Evolutionary conservation across 1,284 basidiomycete genomes (phyloP).

Genomic region (Hemileia vastatrix): DNA sequence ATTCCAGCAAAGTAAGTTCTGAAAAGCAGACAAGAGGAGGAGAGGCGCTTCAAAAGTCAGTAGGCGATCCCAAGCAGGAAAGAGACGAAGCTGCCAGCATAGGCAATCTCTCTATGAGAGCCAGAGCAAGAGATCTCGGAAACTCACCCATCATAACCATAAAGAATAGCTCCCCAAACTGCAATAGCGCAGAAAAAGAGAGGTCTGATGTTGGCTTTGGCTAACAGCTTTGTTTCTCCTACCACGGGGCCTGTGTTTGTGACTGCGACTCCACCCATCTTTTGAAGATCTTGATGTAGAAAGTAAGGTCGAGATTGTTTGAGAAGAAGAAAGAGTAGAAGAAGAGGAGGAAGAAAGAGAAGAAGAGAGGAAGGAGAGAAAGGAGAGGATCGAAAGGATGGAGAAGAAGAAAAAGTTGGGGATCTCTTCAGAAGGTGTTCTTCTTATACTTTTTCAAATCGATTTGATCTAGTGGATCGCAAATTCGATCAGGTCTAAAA

Average conservation of each 20-base stretch:
- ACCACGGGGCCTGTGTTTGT: constrained; percentile 17
- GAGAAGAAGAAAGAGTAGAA: not conserved
- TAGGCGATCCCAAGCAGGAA: constrained; percentile 20
- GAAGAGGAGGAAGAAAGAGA: constrained; percentile 17
- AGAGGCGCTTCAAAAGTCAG: not conserved
- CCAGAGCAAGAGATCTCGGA: not conserved
- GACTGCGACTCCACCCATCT: constrained; percentile 8
- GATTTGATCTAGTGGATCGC: too few species aligned
- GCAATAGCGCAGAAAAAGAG: constrained; percentile 41
- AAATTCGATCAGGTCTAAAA: too few species aligned
- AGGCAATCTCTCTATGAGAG: too few species aligned
- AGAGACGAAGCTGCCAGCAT: too few species aligned
- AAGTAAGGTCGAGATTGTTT: constrained; percentile 1
- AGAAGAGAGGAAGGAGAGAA: not conserved
- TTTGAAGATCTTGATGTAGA: not conserved
- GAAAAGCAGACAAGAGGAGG: constrained; percentile 22
- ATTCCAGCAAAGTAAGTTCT: constrained; percentile 46
- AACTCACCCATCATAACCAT: constrained; percentile 40
- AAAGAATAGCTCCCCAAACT: constrained; percentile 42
- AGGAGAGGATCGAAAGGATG: not conserved
- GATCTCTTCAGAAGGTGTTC: not conserved
- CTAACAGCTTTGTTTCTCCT: constrained; percentile 34
- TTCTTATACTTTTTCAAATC: too few species aligned
- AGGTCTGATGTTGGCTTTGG: constrained; percentile 39
- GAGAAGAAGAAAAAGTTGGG: constrained; percentile 44